A percentile compares a stretch with the other conserved stretches of the same genome.
These are phyloP conservation scores for Mycena alexandri DNA, from an alignment of 768 basidiomycete genomes.

Conservation along the genomic window DNA sequence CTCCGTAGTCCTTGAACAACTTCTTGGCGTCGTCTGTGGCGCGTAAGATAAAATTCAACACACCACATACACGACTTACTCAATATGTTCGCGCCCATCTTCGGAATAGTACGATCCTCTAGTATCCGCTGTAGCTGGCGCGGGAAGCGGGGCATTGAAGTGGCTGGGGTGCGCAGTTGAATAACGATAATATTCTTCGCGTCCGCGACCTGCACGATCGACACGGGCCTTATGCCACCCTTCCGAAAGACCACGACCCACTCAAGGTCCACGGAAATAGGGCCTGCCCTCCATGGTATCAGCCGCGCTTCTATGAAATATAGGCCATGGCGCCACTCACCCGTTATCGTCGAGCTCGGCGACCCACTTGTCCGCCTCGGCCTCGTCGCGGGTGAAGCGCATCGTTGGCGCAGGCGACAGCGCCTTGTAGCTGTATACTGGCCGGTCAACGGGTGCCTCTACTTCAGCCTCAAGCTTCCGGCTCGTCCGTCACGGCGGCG, in stretches of 20 bases:
- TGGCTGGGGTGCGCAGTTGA: constrained; percentile 15
- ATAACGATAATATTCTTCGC: constrained; percentile 26
- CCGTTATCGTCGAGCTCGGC: constrained; percentile 19
- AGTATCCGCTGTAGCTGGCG: constrained; percentile 23
- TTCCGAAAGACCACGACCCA: constrained; percentile 29
- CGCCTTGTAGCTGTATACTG: constrained; percentile 27
- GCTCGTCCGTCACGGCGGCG: not conserved
- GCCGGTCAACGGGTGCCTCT: not conserved
- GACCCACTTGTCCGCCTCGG: constrained; percentile 32
- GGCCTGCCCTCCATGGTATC: not conserved
- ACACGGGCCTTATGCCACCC: constrained; percentile 25
- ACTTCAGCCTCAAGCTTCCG: not conserved
- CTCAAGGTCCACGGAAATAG: constrained; percentile 33
- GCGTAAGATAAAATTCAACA: not conserved
- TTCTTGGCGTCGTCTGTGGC: constrained; percentile 53
- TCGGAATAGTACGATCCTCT: constrained; percentile 30
- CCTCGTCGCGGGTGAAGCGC: constrained; percentile 24
- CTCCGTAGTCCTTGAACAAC: constrained; percentile 54
- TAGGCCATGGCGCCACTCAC: constrained; percentile 11
- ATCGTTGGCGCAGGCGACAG: constrained; percentile 19
- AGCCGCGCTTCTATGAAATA: not conserved
- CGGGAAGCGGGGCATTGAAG: constrained; percentile 27
- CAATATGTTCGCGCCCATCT: constrained; percentile 35
- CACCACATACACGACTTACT: constrained; percentile 19
- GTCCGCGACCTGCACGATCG: constrained; percentile 35